Evolutionary conservation across 352 stramenopile species (phyloP).

Genomic region (Phytophthora quininea): DNA sequence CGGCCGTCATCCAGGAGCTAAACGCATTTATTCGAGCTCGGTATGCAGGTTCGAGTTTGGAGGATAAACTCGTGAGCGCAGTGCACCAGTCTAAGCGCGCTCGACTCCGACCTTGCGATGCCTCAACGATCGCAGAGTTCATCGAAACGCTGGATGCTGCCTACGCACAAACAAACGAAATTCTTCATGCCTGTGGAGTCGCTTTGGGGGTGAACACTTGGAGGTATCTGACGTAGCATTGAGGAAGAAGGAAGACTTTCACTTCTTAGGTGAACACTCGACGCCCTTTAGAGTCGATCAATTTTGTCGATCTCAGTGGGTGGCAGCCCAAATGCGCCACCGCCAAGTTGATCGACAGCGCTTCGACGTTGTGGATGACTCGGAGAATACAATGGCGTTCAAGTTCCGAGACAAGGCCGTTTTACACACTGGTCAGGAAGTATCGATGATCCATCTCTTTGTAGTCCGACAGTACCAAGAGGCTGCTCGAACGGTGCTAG

Average conservation of each 20-base stretch:
- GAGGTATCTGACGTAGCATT: no score
- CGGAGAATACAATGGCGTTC: slow-evolving; percentile 12
- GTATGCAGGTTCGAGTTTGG: not conserved
- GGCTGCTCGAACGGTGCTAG: slow-evolving; percentile 45
- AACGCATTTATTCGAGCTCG: not conserved
- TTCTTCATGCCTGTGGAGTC: no score
- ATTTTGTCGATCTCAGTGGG: not conserved
- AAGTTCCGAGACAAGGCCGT: slow-evolving; percentile 9
- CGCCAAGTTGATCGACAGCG: slow-evolving; percentile 1
- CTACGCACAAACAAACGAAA: no score
- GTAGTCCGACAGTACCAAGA: slow-evolving; percentile 48
- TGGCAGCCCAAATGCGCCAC: not conserved
- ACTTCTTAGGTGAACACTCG: not conserved
- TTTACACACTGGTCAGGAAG: not conserved
- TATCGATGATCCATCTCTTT: slow-evolving; percentile 4
- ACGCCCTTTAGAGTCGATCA: not conserved
- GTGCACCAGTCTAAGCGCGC: not conserved
- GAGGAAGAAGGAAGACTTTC: not conserved
- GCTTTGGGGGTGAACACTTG: no score
- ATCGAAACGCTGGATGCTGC: no score
- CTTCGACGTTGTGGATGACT: not conserved
- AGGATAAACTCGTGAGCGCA: not conserved
- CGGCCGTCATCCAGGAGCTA: not conserved
- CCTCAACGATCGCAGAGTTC: no score
- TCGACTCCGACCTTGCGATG: no score